Base-by-base conservation (phyloP, 495 filamentous ascomycete species). In the Amniculicola lignicola region DNA sequence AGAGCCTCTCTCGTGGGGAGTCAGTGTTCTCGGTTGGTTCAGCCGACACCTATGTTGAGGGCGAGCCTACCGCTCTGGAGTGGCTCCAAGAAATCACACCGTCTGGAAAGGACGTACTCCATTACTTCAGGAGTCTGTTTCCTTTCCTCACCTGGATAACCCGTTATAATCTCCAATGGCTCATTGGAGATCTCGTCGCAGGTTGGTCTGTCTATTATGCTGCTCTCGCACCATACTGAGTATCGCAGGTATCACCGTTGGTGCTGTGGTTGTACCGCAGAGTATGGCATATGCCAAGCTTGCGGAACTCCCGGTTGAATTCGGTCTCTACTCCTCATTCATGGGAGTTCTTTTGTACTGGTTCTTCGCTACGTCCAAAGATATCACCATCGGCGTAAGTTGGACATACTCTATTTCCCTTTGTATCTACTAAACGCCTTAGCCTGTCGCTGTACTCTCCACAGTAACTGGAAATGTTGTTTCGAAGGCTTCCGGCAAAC, bases 361-460 rank as follows among this genome's bases (percentile, higher is more conserved):
- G 93, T 94, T 97, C 69, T 97, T 98, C 63, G 93, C 93, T 1
- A 98, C 93, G 1, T 97, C 94, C 0, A 98, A 98, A 67, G 93
- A 98, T 71, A 97, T 98, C 66, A 97, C 93, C 6, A 97, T 98
- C 46, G 93, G 93, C n/a, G 89, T 91, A 74, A 77, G 87, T 82
- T 12, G 19, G 29, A 29, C 25, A 42, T 11, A 23, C 25, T 31
- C 16, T 25, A 31, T 51, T 10, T 15, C 28, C 24, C 19, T 44
- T 33, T 11, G 36, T 3, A 4, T 16, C 33, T 57, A 54, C 39
- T 45, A 63, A 16, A 65, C 51, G 31, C 28, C 19, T 46, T 66
- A 94, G 88, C 94, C 93, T 36, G 93, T 98, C 39, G 93, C 93
- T 43, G 93, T 98, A 51, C 84, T 96, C 80, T 97, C 93, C 0